Evolutionary conservation across 306 rosid species (phyloP).

Genomic region (Arachis stenosperma): DNA sequence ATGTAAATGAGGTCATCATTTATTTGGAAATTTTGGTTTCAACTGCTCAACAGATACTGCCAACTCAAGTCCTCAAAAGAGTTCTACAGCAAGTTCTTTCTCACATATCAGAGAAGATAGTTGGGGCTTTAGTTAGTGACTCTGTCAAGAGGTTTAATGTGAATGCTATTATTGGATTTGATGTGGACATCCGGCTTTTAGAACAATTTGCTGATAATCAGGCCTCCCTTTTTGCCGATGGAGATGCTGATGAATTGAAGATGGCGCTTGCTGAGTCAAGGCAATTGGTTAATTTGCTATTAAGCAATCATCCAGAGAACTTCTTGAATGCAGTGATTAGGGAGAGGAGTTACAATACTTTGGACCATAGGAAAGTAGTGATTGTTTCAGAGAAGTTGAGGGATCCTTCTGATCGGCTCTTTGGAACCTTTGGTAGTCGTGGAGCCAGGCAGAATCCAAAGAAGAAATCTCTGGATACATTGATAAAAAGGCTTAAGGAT

Average conservation of each 20-base stretch:
- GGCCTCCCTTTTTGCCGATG: conserved; percentile 70
- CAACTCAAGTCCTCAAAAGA: conserved; percentile 84
- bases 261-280: conserved; percentile 72
- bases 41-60: conserved; percentile 94
- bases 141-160: conserved; percentile 79
- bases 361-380: conserved; percentile 86
- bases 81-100: conserved; percentile 84
- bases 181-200: conserved; percentile 76
- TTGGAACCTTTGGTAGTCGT: conserved; percentile 91
- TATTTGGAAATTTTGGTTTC: conserved; percentile 95
- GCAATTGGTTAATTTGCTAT: conserved; percentile 81
- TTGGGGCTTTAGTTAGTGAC: conserved; percentile 76
- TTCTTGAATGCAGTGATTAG: conserved; percentile 92
- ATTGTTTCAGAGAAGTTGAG: conserved; percentile 81
- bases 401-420: conserved; percentile 90
- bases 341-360: conserved; percentile 83
- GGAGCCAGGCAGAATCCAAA: conserved; percentile 90
- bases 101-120: conserved; percentile 84
- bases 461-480: conserved; percentile 79
- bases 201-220: conserved; percentile 96
- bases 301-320: conserved; percentile 91
- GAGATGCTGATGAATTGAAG: conserved; percentile 76
- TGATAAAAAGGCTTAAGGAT: conserved; percentile 93
- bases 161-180: conserved; percentile 76
- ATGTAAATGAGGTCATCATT: conserved; percentile 86